Evolutionary conservation across 345 rosid species (phyloP), one percentile per base, ranked within the genome.

Genomic region (Lumnitzera racemosa): DNA sequence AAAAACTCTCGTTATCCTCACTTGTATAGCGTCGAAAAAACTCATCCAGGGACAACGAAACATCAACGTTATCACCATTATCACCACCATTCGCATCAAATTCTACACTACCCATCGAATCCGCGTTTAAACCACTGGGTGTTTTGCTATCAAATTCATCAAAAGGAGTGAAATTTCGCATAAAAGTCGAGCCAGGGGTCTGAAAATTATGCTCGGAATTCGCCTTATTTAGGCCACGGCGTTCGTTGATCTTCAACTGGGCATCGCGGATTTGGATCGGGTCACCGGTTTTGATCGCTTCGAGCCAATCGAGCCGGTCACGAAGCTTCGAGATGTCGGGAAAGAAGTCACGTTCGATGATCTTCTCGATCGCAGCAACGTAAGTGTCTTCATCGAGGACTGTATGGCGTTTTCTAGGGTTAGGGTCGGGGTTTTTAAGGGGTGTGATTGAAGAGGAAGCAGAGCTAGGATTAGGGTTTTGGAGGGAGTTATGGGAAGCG

Each of bases 311-410:
- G 49, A 84, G 87, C 10, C 95, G 91, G 66, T 90, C 99, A 36
- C 81, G 88, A 58, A 94, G 97, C 84, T 94, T 94, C 10, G 92
- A 59, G 65, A 94, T 82, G 76, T 94, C 97, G 2, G 99, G 99
- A 72, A 90, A 94, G 81, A 75, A 94, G 65, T 94, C 97, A 23
- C 99, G 95, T 75, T 94, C 97, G 66, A 94, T 83, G 70, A 94
- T 90, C 78, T 79, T 80, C 92, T 94, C 97, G 56, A 94, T 84
- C 47, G 91, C 88, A 46, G 83, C 88, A 0, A 84, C 96, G 53
- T 90, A 94, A 3, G 82, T 67, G 71, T 94, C 99, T 61, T 94
- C 95, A 14, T 94, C 95, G 24, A 94, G 90, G 24, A 94, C 97
- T 20, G 71, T 64, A 51, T 81, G 46, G 4, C 82, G 77, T 63